Conservation (phyloP, 768 basidiomycete genomes). For the Suillus subaureus region DNA sequence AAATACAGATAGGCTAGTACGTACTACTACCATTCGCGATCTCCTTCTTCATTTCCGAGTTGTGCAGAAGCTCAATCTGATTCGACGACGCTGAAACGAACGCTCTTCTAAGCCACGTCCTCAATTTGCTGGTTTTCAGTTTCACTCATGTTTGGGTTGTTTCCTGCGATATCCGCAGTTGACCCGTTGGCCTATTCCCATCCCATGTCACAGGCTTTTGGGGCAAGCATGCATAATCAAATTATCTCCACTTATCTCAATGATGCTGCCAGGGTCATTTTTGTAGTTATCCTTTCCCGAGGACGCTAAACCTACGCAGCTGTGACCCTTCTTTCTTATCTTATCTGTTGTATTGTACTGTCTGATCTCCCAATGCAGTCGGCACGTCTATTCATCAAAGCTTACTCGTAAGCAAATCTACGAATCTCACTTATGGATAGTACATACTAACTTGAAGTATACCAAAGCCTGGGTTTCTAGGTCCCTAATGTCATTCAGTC, state of each 20-base stretch:
- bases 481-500: neutral
- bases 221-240: neutral
- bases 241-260: neutral
- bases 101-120: neutral
- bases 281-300: neutral
- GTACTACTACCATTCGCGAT: no score
- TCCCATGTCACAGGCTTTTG: neutral
- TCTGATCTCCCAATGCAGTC: neutral
- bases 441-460: conserved; percentile 1
- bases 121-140: neutral
- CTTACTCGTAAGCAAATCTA: neutral
- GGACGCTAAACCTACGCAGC: neutral
- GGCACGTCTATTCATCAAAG: neutral
- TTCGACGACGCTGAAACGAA: neutral
- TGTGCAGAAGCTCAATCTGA: neutral
- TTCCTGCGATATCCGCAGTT: neutral
- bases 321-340: neutral
- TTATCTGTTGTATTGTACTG: neutral
- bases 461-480: neutral
- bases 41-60: neutral
- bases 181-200: neutral
- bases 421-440: neutral
- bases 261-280: neutral
- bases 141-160: neutral
- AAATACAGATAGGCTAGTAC: neutral